Conservation (phyloP, 2,329 filamentous ascomycete genomes). For the Monilinia fructigena region DNA sequence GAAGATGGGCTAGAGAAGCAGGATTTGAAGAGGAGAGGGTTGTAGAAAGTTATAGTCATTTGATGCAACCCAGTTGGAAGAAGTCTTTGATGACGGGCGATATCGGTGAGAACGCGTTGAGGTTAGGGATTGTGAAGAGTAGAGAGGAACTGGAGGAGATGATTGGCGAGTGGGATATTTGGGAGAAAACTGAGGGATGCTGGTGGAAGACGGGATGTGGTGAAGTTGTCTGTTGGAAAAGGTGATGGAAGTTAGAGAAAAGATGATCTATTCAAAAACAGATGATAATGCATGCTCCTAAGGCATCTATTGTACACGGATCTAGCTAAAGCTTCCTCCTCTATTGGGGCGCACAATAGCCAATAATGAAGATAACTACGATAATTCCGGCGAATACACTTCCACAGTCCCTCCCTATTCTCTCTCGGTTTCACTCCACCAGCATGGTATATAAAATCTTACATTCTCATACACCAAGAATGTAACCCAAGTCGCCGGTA, state of each 20-base stretch:
- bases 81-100: neutral
- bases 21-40: conserved; percentile 4
- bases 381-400: too few species aligned
- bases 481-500: conserved; percentile 94
- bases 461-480: conserved; percentile 97
- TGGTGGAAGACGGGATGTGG: conserved; percentile 24
- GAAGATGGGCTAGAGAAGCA: conserved; percentile 18
- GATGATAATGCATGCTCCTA: neutral
- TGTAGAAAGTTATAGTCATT: conserved; percentile 14
- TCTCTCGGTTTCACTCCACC: conserved; percentile 9
- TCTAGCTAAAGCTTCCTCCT: neutral
- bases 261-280: neutral
- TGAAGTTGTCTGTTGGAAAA: conserved; percentile 20
- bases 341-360: neutral
- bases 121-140: conserved; percentile 2
- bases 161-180: conserved; percentile 12
- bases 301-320: neutral
- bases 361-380: neutral
- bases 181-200: conserved; percentile 17
- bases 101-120: conserved; percentile 9
- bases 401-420: neutral
- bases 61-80: conserved; percentile 21
- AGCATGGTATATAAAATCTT: conserved; percentile 63
- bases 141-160: conserved; percentile 1
- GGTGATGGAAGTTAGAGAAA: neutral